phyloP scores from a whole-genome alignment of 2,329 filamentous ascomycete genomes.

The Pseudocercospora musae region DNA sequence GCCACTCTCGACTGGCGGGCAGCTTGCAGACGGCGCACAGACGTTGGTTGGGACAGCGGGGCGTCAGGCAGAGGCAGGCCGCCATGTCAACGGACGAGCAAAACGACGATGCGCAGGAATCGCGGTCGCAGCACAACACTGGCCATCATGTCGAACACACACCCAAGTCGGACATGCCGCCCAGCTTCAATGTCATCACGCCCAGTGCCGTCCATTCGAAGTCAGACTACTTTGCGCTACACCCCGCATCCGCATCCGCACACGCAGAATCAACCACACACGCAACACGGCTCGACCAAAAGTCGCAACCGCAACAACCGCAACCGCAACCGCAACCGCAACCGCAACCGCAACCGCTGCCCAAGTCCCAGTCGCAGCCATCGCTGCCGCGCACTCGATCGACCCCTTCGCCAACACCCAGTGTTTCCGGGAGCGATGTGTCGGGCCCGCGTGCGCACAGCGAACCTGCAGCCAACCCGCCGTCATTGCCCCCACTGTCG shows the following conservation, averaged over 20 bases:
- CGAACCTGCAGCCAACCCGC: neutral
- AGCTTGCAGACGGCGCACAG: neutral
- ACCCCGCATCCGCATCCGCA: conserved; percentile 1
- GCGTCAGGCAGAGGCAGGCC: neutral
- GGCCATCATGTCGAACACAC: conserved; percentile 38
- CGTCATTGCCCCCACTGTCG: conserved; percentile 15
- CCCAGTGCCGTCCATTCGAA: conserved; percentile 17
- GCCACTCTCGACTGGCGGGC: neutral
- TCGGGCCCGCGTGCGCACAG: neutral
- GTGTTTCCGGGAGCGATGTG: neutral
- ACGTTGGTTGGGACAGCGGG: conserved; percentile 8
- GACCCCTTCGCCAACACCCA: neutral
- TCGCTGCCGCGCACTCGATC: conserved; percentile 13
- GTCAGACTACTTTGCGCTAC: conserved; percentile 1
- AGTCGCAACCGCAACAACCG: neutral
- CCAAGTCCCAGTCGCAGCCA: conserved; percentile 4
- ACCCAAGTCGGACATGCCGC: conserved; percentile 41
- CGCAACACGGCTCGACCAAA: neutral
- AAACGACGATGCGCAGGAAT: conserved; percentile 14
- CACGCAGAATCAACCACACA: neutral
- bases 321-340: conserved; percentile 9
- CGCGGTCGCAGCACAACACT: conserved; percentile 2
- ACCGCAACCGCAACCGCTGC: conserved; percentile 17
- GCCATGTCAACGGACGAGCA: conserved; percentile 27
- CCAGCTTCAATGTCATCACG: conserved; percentile 26